Conservation (phyloP, 2,329 filamentous ascomycete genomes). For the Alternaria arbusti region DNA sequence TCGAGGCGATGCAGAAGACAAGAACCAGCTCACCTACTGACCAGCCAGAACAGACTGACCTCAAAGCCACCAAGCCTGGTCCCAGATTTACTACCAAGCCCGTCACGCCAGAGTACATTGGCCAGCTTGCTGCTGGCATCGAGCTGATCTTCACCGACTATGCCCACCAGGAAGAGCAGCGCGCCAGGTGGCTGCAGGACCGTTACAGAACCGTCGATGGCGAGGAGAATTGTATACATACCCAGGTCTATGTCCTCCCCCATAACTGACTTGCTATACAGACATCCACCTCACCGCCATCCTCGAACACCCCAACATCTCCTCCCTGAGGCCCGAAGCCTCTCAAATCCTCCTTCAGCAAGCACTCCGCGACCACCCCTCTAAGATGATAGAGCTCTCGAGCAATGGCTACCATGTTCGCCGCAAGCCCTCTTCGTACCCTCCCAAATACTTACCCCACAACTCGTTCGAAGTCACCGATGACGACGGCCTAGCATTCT, state of each 20-base stretch:
- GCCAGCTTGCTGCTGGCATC: conserved; percentile 38
- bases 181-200: conserved; percentile 34
- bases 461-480: conserved; percentile 34
- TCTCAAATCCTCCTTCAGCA: conserved; percentile 37
- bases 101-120: conserved; percentile 36
- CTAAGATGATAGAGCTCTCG: conserved; percentile 30
- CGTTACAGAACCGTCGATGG: conserved; percentile 32
- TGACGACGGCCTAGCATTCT: conserved; percentile 41
- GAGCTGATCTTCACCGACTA: conserved; percentile 47
- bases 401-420: conserved; percentile 38
- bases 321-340: conserved; percentile 39
- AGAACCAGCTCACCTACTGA: conserved; percentile 27
- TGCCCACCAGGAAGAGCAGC: conserved; percentile 38
- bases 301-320: conserved; percentile 37
- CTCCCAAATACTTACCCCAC: conserved; percentile 33
- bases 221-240: conserved; percentile 31
- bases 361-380: conserved; percentile 29
- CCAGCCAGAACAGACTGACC: conserved; percentile 13
- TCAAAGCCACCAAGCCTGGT: conserved; percentile 16
- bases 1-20: conserved; percentile 31
- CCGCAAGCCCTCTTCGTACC: conserved; percentile 38
- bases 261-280: conserved; percentile 11
- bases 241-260: background rate
- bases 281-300: conserved; percentile 43
- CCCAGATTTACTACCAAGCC: conserved; percentile 28